These are phyloP conservation scores for Nakazawaea populi DNA, from an alignment of 805 yeast species.

Conservation along the genomic window DNA sequence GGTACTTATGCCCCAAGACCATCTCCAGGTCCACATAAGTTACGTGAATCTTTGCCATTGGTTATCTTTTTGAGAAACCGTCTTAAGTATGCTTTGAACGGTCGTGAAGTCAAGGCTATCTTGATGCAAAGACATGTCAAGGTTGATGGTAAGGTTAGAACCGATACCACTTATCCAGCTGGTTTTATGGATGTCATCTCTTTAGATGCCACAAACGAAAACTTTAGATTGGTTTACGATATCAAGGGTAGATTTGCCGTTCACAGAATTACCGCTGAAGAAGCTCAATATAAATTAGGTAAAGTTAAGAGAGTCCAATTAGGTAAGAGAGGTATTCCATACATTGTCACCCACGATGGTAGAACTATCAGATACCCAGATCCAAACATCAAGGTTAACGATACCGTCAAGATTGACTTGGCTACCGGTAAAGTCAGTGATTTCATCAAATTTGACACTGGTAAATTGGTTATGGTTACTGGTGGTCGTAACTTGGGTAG, in stretches of 20 bases:
- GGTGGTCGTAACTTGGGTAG: slow-evolving; percentile 99
- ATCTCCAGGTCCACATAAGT: slow-evolving; percentile 99
- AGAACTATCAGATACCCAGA: slow-evolving; percentile 99
- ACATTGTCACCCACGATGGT: slow-evolving; percentile 99
- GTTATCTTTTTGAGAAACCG: slow-evolving; percentile 97
- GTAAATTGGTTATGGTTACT: slow-evolving; percentile 86
- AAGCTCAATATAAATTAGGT: slow-evolving; percentile 96
- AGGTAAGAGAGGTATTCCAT: slow-evolving; percentile 98
- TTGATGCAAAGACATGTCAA: slow-evolving; percentile 97
- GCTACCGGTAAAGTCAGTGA: slow-evolving; percentile 93
- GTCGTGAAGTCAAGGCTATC: slow-evolving; percentile 98
- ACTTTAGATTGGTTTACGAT: slow-evolving; percentile 98
- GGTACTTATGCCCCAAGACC: slow-evolving; percentile 99
- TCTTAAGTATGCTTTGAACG: slow-evolving; percentile 97
- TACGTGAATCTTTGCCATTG: slow-evolving; percentile 96
- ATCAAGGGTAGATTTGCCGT: slow-evolving; percentile 99
- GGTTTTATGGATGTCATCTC: slow-evolving; percentile 99
- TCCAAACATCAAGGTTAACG: slow-evolving; percentile 94
- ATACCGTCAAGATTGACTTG: slow-evolving; percentile 94
- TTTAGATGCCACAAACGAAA: slow-evolving; percentile 96
- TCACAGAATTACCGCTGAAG: slow-evolving; percentile 99
- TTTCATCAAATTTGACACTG: slow-evolving; percentile 88
- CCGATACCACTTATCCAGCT: slow-evolving; percentile 98
- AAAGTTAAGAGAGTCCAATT: slow-evolving; percentile 97
- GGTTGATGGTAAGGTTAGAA: slow-evolving; percentile 99